phyloP scores from a whole-genome alignment of 2,329 filamentous ascomycete genomes.

The Aspergillus brasiliensis region DNA sequence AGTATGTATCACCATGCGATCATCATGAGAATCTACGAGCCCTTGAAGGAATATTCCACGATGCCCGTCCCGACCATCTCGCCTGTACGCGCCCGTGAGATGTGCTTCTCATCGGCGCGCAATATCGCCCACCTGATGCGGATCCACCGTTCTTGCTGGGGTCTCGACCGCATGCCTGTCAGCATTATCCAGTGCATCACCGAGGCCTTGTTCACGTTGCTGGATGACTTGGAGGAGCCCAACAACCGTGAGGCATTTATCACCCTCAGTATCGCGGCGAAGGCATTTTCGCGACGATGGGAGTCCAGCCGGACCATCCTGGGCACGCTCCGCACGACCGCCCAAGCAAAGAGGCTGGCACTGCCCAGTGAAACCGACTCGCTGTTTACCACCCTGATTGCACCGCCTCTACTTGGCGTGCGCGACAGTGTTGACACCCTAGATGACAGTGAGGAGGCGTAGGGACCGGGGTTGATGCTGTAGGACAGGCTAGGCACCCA shows the following conservation, averaged over 20 bases:
- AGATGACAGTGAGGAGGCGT: not conserved
- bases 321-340: conserved; percentile 22
- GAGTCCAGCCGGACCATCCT: conserved; percentile 11
- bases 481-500: not conserved
- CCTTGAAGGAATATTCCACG: conserved; percentile 13
- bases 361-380: conserved; percentile 26
- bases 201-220: conserved; percentile 30
- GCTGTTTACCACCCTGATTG: conserved; percentile 18
- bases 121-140: conserved; percentile 29
- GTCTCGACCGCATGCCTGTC: conserved; percentile 34
- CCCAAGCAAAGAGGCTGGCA: conserved; percentile 18
- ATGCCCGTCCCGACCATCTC: conserved; percentile 11
- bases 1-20: conserved; percentile 44
- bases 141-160: conserved; percentile 32
- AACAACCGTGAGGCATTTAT: conserved; percentile 29
- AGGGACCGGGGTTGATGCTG: not conserved
- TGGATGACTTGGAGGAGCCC: conserved; percentile 26
- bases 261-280: conserved; percentile 25
- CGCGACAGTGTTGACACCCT: not conserved
- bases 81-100: conserved; percentile 15
- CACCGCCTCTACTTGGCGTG: not conserved
- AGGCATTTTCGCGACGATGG: conserved; percentile 29
- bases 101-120: conserved; percentile 29
- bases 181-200: conserved; percentile 34
- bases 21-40: conserved; percentile 36